A percentile compares a stretch with the other conserved stretches of the same genome.
phyloP scores from a whole-genome alignment of 2,329 filamentous ascomycete genomes.

The Atkinsonella texensis region DNA sequence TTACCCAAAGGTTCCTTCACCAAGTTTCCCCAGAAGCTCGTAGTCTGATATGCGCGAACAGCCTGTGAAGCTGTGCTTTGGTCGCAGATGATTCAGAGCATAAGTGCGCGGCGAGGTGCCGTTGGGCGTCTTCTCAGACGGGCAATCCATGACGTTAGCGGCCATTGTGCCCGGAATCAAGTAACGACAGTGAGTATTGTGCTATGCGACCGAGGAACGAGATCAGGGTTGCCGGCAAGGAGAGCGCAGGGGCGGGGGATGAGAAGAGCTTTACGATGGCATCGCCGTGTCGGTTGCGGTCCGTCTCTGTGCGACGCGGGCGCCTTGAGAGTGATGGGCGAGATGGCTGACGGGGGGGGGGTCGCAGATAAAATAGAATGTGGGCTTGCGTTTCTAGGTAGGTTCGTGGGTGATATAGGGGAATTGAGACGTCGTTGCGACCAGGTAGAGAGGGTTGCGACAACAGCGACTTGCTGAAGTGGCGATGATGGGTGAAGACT shows the following conservation, averaged over 20 bases:
- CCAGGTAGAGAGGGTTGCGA: not conserved
- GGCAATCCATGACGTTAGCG: conserved; percentile 17
- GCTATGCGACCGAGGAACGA: not conserved
- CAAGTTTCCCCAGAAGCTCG: conserved; percentile 70
- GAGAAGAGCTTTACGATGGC: not conserved
- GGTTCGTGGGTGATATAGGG: not conserved
- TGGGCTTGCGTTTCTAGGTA: not conserved
- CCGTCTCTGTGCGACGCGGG: not conserved
- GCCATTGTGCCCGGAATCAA: not conserved
- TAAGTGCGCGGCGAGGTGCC: conserved; percentile 43
- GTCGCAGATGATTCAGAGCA: conserved; percentile 43
- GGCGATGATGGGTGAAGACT: too few relatives aligned
- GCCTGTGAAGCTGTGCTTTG: conserved; percentile 57
- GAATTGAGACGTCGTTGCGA: not conserved
- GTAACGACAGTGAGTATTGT: not conserved
- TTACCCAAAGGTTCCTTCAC: conserved; percentile 89
- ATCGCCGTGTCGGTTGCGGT: not conserved
- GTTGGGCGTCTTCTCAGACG: conserved; percentile 19
- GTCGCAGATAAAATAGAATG: not conserved
- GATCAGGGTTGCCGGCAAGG: not conserved
- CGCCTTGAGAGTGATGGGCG: not conserved
- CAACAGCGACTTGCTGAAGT: not conserved
- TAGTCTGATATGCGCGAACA: conserved; percentile 78
- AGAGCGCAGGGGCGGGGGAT: not conserved
- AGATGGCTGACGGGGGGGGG: not conserved